Evolutionary conservation across 2,329 filamentous ascomycete species (phyloP).

Genomic region (Geosmithia morbida): DNA sequence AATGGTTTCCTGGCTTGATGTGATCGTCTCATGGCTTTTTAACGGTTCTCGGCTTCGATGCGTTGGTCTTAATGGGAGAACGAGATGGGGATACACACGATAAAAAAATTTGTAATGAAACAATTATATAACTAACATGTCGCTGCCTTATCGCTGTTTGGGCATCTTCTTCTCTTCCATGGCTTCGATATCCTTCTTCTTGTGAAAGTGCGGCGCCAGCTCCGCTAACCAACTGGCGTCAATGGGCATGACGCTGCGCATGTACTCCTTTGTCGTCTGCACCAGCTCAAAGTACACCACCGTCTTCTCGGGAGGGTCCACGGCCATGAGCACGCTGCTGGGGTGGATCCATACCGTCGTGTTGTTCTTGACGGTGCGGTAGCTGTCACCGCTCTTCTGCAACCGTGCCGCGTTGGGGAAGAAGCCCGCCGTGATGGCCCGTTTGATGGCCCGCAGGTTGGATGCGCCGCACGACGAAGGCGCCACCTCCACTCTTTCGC

Average conservation of each 20-base stretch:
- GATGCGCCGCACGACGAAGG: slow-evolving; percentile 52
- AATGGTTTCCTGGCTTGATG: no score
- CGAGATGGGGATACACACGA: no score
- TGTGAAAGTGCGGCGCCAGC: slow-evolving; percentile 88
- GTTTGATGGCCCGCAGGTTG: slow-evolving; percentile 66
- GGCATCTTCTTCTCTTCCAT: slow-evolving; percentile 59
- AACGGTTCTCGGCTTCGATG: no score
- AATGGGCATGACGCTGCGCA: slow-evolving; percentile 75
- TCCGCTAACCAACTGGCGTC: slow-evolving; percentile 76
- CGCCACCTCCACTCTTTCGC: slow-evolving; percentile 80
- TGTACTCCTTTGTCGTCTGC: slow-evolving; percentile 80
- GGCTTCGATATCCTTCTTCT: slow-evolving; percentile 75
- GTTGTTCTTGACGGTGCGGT: slow-evolving; percentile 83
- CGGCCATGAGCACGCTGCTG: slow-evolving; percentile 63
- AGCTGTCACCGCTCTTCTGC: slow-evolving; percentile 71
- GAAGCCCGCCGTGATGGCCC: slow-evolving; percentile 81
- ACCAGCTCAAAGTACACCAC: slow-evolving; percentile 79
- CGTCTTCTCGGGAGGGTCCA: slow-evolving; percentile 64
- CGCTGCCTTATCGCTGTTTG: slow-evolving; percentile 11
- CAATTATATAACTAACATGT: neutral
- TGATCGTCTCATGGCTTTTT: no score
- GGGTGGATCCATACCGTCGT: slow-evolving; percentile 88
- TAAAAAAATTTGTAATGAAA: no score
- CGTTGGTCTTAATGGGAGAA: no score
- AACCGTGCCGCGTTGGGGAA: slow-evolving; percentile 84